A percentile compares a stretch with the other conserved stretches of the same genome.
phyloP scores from a whole-genome alignment of 75 land plant genomes.

The Azolla pinnata region DNA sequence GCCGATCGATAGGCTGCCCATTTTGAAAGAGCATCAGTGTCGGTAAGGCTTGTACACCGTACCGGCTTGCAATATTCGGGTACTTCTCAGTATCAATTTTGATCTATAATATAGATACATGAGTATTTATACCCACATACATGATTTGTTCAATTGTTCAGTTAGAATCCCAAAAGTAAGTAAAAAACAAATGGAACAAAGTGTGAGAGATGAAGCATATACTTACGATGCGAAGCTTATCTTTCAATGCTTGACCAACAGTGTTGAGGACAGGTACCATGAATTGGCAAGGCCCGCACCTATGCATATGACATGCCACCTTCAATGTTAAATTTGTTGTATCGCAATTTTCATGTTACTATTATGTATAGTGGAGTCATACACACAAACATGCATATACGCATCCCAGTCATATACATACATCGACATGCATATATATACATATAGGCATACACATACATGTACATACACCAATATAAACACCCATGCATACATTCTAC shows the following conservation, averaged over 20 bases:
- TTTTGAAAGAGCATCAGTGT: conserved; percentile 81
- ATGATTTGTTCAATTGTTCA: too few species aligned
- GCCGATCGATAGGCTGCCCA: conserved; percentile 69
- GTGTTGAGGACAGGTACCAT: conserved; percentile 82
- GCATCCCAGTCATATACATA: neutral
- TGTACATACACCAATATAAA: neutral
- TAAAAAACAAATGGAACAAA: neutral
- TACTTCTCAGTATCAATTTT: conserved; percentile 97
- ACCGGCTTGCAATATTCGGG: conserved; percentile 64
- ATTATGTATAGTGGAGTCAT: neutral
- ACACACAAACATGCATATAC: neutral
- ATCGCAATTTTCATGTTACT: neutral
- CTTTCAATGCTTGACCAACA: conserved; percentile 57
- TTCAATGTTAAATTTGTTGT: neutral
- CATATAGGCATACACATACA: neutral
- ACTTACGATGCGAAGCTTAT: conserved; percentile 70
- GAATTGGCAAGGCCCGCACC: conserved; percentile 98
- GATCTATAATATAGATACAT: conserved; percentile 35
- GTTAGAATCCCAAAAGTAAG: too few species aligned
- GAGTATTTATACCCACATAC: too few species aligned
- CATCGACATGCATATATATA: conserved; percentile 3
- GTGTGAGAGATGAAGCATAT: neutral
- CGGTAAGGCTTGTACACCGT: conserved; percentile 69
- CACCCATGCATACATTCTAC: neutral
- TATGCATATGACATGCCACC: conserved; percentile 5